These are phyloP conservation scores for Xylaria polymorpha DNA, from an alignment of 2,329 filamentous ascomycete genomes.

Conservation along the genomic window DNA sequence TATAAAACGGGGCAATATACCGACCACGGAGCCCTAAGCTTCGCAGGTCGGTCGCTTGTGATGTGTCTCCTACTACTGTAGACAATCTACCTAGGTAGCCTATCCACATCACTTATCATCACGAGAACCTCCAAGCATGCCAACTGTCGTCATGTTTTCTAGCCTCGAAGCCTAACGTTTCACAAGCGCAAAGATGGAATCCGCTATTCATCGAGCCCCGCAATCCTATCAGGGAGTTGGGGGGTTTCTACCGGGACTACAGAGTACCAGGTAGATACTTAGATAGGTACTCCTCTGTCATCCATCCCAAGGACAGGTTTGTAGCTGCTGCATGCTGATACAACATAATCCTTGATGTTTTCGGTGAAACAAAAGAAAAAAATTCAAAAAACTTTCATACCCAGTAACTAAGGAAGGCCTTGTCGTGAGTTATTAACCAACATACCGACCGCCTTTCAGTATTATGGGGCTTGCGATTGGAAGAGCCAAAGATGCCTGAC, in stretches of 20 bases:
- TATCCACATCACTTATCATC: neutral
- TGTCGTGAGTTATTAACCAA: neutral
- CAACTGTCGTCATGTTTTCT: slow-evolving; percentile 7
- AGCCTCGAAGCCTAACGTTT: slow-evolving; percentile 15
- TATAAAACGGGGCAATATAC: neutral
- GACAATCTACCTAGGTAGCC: no score
- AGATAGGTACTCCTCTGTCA: neutral
- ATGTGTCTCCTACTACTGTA: neutral
- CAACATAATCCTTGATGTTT: neutral
- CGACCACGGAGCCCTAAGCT: neutral
- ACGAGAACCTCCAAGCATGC: neutral
- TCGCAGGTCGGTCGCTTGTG: neutral
- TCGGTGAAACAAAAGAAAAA: slow-evolving; percentile 24
- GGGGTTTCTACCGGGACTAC: slow-evolving; percentile 8
- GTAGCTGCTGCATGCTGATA: neutral
- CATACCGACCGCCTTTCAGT: neutral
- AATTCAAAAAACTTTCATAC: neutral
- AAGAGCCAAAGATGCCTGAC: slow-evolving; percentile 11
- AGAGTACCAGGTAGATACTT: neutral
- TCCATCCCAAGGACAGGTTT: neutral
- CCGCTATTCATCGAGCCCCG: slow-evolving; percentile 19
- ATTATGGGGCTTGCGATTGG: slow-evolving; percentile 2
- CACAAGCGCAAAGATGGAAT: slow-evolving; percentile 3
- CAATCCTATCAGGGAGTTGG: neutral
- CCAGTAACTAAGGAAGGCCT: neutral